phyloP scores from a whole-genome alignment of 805 yeast genomes.

The Wickerhamomyces pijperi region DNA sequence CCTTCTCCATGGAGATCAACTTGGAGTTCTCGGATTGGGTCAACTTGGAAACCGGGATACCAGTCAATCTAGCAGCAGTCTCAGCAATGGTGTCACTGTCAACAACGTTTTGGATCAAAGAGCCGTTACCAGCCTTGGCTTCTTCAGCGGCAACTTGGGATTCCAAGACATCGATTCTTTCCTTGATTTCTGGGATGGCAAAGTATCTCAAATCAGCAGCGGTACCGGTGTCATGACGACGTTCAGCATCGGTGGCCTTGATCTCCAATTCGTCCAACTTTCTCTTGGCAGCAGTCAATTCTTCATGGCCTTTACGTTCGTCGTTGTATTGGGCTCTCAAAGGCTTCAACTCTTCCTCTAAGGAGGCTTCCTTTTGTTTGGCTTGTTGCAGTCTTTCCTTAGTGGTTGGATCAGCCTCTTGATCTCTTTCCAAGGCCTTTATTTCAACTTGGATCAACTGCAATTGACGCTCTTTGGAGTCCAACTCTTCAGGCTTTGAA shows the following conservation, averaged over 20 bases:
- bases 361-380: slow-evolving; percentile 62
- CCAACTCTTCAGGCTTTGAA: slow-evolving; percentile 94
- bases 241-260: slow-evolving; percentile 93
- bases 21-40: slow-evolving; percentile 93
- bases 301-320: slow-evolving; percentile 87
- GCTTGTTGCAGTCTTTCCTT: slow-evolving; percentile 80
- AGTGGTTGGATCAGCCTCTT: slow-evolving; percentile 71
- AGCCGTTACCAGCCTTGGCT: slow-evolving; percentile 42
- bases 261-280: slow-evolving; percentile 85
- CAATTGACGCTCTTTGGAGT: slow-evolving; percentile 83
- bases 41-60: slow-evolving; percentile 90
- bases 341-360: slow-evolving; percentile 80
- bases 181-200: slow-evolving; percentile 88
- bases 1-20: slow-evolving; percentile 89
- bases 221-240: slow-evolving; percentile 88
- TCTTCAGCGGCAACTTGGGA: slow-evolving; percentile 68
- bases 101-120: slow-evolving; percentile 80
- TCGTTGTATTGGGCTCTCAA: slow-evolving; percentile 73
- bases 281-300: slow-evolving; percentile 78
- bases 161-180: slow-evolving; percentile 68
- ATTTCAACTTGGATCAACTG: slow-evolving; percentile 91
- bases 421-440: slow-evolving; percentile 92
- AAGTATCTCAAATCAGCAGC: slow-evolving; percentile 95
- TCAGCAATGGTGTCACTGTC: slow-evolving; percentile 90
- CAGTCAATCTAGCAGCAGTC: slow-evolving; percentile 92